phyloP scores from a whole-genome alignment of 2,329 filamentous ascomycete species.

The Botryotinia convoluta region DNA sequence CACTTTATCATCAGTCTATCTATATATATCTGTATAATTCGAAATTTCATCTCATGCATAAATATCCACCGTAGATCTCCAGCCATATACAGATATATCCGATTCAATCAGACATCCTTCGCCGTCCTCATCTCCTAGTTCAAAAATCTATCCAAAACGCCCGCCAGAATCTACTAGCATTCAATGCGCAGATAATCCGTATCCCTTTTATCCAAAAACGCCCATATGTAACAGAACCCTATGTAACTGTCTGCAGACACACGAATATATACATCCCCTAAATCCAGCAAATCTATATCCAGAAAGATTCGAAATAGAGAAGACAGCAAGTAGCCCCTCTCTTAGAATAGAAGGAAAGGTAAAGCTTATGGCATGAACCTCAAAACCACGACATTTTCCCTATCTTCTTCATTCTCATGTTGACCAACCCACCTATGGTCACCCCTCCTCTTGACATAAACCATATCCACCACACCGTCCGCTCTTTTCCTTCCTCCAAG shows the following conservation, averaged over 20 bases:
- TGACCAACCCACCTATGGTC: conserved; percentile 51
- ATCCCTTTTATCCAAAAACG: background rate
- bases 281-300: background rate
- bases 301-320: background rate
- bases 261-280: background rate
- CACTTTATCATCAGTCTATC: background rate
- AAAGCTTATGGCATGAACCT: conserved; percentile 3
- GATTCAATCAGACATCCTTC: background rate
- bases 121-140: background rate
- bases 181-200: background rate
- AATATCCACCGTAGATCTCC: background rate
- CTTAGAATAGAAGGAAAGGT: background rate
- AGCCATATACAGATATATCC: background rate
- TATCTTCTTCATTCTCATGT: conserved; percentile 26
- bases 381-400: conserved; percentile 34
- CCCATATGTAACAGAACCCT: background rate
- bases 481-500: conserved; percentile 49
- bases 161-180: background rate
- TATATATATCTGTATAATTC: background rate
- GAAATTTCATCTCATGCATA: background rate
- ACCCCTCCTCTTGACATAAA: conserved; percentile 51
- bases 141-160: conserved; percentile 3
- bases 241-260: background rate
- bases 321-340: too few species aligned
- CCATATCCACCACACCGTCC: conserved; percentile 52